These are phyloP conservation scores for Cotoneaster glaucophyllus DNA, from an alignment of 306 rosid species.

Conservation along the genomic window DNA sequence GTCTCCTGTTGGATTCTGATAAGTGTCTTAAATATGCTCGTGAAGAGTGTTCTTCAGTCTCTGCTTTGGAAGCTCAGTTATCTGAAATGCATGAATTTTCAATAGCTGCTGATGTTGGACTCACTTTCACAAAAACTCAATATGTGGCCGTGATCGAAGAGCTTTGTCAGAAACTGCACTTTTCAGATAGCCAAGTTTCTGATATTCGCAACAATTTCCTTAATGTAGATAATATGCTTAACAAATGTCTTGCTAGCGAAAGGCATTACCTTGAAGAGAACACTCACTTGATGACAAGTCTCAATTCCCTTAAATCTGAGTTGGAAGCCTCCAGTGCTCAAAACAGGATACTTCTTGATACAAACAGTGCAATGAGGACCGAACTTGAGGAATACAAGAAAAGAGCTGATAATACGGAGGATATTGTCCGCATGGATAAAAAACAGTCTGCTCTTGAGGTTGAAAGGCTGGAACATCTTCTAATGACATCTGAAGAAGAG, in stretches of 20 bases:
- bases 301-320: constrained; percentile 49
- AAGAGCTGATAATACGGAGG: constrained; percentile 32
- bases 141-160: constrained; percentile 43
- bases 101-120: constrained; percentile 54
- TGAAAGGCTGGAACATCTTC: constrained; percentile 54
- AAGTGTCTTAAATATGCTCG: constrained; percentile 43
- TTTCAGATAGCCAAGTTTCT: constrained; percentile 39
- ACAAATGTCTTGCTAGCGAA: constrained; percentile 44
- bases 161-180: constrained; percentile 41
- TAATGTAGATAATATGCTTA: constrained; percentile 43
- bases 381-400: constrained; percentile 46
- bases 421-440: constrained; percentile 19
- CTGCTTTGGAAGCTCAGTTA: constrained; percentile 48
- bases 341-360: constrained; percentile 45
- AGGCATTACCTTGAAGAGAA: constrained; percentile 56
- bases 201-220: constrained; percentile 44
- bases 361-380: constrained; percentile 29
- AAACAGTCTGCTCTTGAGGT: constrained; percentile 42
- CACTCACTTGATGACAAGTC: constrained; percentile 44
- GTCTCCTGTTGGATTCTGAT: constrained; percentile 47
- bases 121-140: constrained; percentile 58
- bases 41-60: constrained; percentile 44
- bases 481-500: constrained; percentile 47
- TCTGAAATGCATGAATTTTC: constrained; percentile 61
- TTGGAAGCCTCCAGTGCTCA: constrained; percentile 44